Evolutionary conservation across 2,329 filamentous ascomycete genomes (phyloP).

Genomic region (Tolypocladium album): DNA sequence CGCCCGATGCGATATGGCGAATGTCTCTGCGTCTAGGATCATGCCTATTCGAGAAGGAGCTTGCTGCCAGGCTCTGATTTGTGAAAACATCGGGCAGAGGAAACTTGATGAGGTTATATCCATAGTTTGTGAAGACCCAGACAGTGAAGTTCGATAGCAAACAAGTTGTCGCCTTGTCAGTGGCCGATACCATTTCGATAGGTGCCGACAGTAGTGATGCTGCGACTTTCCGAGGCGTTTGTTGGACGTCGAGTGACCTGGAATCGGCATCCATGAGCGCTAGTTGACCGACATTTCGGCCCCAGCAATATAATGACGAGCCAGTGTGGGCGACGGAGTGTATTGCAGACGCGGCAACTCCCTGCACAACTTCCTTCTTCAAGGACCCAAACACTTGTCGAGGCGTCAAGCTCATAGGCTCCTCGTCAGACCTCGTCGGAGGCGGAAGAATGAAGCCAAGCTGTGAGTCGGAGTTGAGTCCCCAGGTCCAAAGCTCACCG

Average conservation of each 20-base stretch:
- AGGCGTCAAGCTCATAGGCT: slow-evolving; percentile 70
- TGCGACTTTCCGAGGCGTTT: slow-evolving; percentile 74
- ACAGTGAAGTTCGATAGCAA: slow-evolving; percentile 81
- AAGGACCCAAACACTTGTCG: slow-evolving; percentile 85
- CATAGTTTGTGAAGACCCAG: slow-evolving; percentile 91
- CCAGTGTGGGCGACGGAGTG: slow-evolving; percentile 86
- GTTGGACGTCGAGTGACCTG: slow-evolving; percentile 75
- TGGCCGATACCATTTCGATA: slow-evolving; percentile 75
- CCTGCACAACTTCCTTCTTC: slow-evolving; percentile 73
- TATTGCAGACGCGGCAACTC: slow-evolving; percentile 77
- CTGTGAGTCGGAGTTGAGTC: slow-evolving; percentile 75
- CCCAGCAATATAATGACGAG: slow-evolving; percentile 80
- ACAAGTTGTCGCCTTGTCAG: slow-evolving; percentile 79
- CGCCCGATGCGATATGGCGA: slow-evolving; percentile 68
- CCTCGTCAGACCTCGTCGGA: slow-evolving; percentile 60
- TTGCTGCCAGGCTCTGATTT: slow-evolving; percentile 57
- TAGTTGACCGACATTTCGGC: slow-evolving; percentile 88
- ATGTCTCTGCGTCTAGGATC: slow-evolving; percentile 60
- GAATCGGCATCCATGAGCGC: slow-evolving; percentile 93
- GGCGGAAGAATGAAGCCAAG: slow-evolving; percentile 72
- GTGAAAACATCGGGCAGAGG: slow-evolving; percentile 60
- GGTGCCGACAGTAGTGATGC: slow-evolving; percentile 58
- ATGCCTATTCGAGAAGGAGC: slow-evolving; percentile 38
- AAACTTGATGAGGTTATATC: slow-evolving; percentile 84
- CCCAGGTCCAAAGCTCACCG: slow-evolving; percentile 94